Conservation (phyloP, 2,329 filamentous ascomycete species). For the Colletotrichum sp. region DNA sequence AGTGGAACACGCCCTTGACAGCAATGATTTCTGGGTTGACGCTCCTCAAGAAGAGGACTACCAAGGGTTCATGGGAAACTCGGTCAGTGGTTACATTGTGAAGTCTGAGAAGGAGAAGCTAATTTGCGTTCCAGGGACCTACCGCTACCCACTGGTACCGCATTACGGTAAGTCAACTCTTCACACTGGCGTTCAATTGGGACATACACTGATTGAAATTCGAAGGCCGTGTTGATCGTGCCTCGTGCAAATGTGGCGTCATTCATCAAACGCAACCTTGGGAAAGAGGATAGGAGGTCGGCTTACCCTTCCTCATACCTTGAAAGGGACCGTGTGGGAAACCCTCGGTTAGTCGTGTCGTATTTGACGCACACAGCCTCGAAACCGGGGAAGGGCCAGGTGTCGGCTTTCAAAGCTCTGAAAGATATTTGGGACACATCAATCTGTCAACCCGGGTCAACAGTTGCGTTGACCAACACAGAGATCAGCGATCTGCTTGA, state of each 20-base stretch:
- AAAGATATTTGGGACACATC: background rate
- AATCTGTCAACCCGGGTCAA: background rate
- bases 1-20: constrained; percentile 26
- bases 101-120: background rate
- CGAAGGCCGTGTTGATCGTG: background rate
- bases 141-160: constrained; percentile 29
- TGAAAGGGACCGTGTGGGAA: background rate
- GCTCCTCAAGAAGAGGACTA: constrained; percentile 26
- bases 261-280: background rate
- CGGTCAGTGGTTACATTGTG: constrained; percentile 19
- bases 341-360: background rate
- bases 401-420: background rate
- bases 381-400: background rate
- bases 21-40: constrained; percentile 23
- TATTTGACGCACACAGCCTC: background rate
- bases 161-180: background rate
- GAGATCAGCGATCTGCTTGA: background rate
- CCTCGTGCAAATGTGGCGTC: background rate
- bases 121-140: constrained; percentile 10
- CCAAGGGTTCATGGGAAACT: constrained; percentile 32
- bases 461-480: background rate
- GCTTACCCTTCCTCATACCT: background rate
- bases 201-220: background rate
- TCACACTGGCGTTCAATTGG: background rate
- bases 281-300: background rate